Conservation (phyloP, 2,329 filamentous ascomycete genomes). For the Cucurbitaria berberidis region DNA sequence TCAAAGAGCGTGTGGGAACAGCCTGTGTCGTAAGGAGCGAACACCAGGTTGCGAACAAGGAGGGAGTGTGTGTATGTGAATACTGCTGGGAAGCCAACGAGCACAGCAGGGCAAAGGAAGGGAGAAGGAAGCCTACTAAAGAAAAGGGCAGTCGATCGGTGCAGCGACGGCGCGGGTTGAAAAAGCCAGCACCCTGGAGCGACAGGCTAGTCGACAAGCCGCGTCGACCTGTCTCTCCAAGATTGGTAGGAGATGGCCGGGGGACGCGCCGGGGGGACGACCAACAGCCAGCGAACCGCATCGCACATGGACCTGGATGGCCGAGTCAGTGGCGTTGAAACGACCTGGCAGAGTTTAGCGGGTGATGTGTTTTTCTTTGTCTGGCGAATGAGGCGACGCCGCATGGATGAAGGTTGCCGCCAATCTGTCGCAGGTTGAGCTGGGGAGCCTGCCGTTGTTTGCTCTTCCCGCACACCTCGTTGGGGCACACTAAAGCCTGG, state of each 20-base stretch:
- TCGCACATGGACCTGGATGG: constrained; percentile 9
- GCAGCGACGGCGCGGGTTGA: constrained; percentile 25
- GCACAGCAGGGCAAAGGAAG: constrained; percentile 34
- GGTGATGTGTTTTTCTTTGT: constrained; percentile 19
- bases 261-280: constrained; percentile 29
- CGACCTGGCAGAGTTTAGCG: constrained; percentile 22
- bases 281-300: constrained; percentile 26
- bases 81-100: constrained; percentile 33
- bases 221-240: constrained; percentile 33
- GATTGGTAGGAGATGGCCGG: constrained; percentile 34
- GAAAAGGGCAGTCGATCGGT: constrained; percentile 24
- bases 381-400: constrained; percentile 19
- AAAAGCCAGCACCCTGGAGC: constrained; percentile 28
- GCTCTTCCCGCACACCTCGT: constrained; percentile 16
- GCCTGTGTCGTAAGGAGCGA: constrained; percentile 51
- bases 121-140: constrained; percentile 35
- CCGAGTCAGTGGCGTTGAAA: constrained; percentile 11
- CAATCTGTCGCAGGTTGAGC: constrained; percentile 35
- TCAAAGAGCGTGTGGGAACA: constrained; percentile 46
- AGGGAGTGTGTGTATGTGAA: constrained; percentile 34
- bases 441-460: constrained; percentile 20
- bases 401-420: constrained; percentile 19
- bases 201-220: constrained; percentile 25
- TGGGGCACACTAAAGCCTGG: constrained; percentile 16
- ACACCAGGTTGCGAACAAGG: constrained; percentile 43